These are phyloP conservation scores for Trichoderma asperellum DNA, from an alignment of 2,329 filamentous ascomycete species.

Conservation along the genomic window DNA sequence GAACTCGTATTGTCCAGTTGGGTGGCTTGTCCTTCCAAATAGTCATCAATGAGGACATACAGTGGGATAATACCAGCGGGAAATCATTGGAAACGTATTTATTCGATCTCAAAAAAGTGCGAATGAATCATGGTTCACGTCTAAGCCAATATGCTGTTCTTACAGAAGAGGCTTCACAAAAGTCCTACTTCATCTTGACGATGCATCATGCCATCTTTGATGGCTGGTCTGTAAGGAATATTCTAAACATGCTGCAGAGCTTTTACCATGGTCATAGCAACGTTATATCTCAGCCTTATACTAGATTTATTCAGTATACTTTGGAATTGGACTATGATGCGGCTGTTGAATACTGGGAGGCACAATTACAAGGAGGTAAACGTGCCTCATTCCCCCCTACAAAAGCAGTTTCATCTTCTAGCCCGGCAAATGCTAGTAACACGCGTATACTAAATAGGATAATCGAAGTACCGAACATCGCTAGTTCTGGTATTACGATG, in stretches of 20 bases:
- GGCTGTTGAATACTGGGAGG: constrained; percentile 6
- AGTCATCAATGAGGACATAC: constrained; percentile 11
- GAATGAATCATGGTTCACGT: constrained; percentile 15
- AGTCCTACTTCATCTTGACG: constrained; percentile 7
- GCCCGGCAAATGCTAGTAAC: constrained; percentile 8
- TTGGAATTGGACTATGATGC: constrained; percentile 10
- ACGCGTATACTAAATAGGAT: not conserved
- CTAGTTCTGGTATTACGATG: not conserved
- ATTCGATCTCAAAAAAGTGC: not conserved
- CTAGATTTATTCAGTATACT: constrained; percentile 13
- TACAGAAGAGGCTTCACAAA: not conserved
- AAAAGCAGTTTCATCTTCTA: not conserved
- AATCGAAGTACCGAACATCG: not conserved
- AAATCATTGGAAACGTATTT: not conserved
- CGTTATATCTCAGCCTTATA: not conserved
- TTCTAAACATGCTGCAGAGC: constrained; percentile 4
- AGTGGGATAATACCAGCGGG: not conserved
- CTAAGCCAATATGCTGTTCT: not conserved
- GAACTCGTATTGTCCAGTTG: constrained; percentile 26
- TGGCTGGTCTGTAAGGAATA: constrained; percentile 12
- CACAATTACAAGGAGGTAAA: not conserved
- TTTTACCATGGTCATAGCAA: not conserved
- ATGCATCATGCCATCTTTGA: constrained; percentile 25
- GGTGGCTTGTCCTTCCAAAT: constrained; percentile 11
- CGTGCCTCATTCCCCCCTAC: constrained; percentile 9